Percentiles rank a stretch among this genome's conserved stretches.
phyloP scores from a whole-genome alignment of 2,329 filamentous ascomycete genomes.

The Ophiostoma sp. region DNA sequence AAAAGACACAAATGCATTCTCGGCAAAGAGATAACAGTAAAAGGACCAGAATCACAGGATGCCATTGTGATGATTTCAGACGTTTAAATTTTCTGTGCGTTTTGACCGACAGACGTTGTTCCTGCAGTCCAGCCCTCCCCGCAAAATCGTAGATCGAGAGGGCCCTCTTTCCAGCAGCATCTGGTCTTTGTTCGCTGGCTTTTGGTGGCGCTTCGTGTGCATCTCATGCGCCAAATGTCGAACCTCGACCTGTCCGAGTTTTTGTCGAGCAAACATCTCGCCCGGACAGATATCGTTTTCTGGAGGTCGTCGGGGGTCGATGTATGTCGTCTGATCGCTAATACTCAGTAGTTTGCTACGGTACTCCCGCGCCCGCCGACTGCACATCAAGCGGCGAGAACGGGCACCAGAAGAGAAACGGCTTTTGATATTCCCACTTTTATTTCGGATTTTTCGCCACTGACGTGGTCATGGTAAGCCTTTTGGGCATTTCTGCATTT shows the following conservation, averaged over 20 bases:
- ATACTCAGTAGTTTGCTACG: neutral
- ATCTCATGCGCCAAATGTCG: too few relatives aligned
- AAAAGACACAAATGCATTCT: neutral
- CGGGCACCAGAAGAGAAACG: neutral
- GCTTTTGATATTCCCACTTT: constrained; percentile 16
- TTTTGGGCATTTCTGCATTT: neutral
- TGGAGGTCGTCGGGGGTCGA: neutral
- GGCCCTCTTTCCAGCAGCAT: neutral
- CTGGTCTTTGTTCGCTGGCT: neutral
- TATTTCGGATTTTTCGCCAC: constrained; percentile 16
- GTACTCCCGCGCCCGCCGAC: constrained; percentile 1
- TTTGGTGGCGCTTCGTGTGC: neutral
- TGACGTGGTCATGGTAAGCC: constrained; percentile 20
- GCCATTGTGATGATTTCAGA: neutral
- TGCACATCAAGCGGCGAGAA: neutral
- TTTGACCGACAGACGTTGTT: neutral
- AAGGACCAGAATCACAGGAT: constrained; percentile 1
- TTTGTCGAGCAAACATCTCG: neutral
- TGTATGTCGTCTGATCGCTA: neutral
- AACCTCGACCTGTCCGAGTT: too few relatives aligned
- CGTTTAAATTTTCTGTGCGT: neutral
- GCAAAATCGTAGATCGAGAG: neutral
- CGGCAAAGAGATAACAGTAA: neutral
- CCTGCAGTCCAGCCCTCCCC: neutral
- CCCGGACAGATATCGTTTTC: neutral